Percentiles rank a stretch among this genome's conserved stretches.
These are phyloP conservation scores for Erodium trifolium DNA, from an alignment of 441 rosid species.

Conservation along the genomic window DNA sequence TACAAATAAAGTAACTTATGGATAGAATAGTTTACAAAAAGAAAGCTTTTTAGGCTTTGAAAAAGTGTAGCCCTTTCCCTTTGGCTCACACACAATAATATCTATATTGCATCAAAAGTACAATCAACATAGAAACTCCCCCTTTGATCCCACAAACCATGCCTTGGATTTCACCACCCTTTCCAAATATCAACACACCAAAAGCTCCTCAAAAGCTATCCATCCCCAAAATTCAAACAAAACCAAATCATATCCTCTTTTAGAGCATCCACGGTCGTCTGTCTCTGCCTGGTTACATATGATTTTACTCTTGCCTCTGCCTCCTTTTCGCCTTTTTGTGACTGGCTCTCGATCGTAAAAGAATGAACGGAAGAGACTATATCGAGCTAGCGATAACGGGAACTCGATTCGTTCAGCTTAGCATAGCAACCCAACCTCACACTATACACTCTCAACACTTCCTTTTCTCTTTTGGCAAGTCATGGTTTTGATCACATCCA, in stretches of 20 bases:
- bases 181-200: constrained; percentile 15
- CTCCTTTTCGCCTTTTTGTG: constrained; percentile 14
- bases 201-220: constrained; percentile 1
- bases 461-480: constrained; percentile 19
- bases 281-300: neutral
- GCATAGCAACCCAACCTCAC: constrained; percentile 9
- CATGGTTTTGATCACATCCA: constrained; percentile 17
- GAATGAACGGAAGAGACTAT: neutral
- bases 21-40: no score
- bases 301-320: constrained; percentile 1
- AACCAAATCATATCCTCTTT: constrained; percentile 22
- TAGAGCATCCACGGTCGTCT: no score
- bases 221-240: constrained; percentile 24
- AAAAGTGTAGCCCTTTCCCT: constrained; percentile 7
- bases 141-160: no score
- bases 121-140: constrained; percentile 12
- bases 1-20: no score
- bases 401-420: neutral
- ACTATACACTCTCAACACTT: constrained; percentile 1
- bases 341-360: neutral
- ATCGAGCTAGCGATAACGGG: neutral
- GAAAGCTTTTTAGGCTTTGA: neutral
- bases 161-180: neutral
- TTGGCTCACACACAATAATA: constrained; percentile 7
- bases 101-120: neutral